Percentiles rank a stretch among this genome's conserved stretches.
phyloP scores from a whole-genome alignment of 169 alveolate genomes.

The Eimeria brunetti region DNA sequence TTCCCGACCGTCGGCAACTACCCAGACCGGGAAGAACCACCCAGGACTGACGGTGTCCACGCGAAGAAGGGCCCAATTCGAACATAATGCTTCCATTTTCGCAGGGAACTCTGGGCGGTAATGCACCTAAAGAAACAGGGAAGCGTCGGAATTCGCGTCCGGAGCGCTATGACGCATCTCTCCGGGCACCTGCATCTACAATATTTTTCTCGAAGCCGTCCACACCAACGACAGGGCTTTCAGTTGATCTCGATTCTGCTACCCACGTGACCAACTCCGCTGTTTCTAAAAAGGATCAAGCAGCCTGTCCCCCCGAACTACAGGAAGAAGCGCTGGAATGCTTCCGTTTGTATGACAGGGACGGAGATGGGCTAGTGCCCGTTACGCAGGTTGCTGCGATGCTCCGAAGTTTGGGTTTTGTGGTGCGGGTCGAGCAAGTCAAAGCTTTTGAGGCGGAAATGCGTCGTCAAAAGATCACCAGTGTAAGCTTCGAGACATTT shows the following conservation, averaged over 20 bases:
- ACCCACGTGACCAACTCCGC: background rate
- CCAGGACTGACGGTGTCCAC: background rate
- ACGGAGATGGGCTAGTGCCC: conserved; percentile 54
- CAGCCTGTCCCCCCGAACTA: background rate
- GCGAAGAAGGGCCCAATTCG: background rate
- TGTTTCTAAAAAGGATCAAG: background rate
- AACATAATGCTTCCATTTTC: conserved; percentile 42
- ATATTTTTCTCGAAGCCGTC: conserved; percentile 41
- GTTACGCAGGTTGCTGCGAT: conserved; percentile 42
- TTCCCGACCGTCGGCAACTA: background rate
- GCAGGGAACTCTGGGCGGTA: background rate
- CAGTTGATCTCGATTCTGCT: background rate
- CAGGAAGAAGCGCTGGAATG: conserved; percentile 55
- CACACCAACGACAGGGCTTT: background rate
- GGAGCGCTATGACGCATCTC: conserved; percentile 33
- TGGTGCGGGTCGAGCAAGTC: conserved; percentile 38
- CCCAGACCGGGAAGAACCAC: background rate
- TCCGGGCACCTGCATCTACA: conserved; percentile 51
- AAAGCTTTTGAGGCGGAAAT: conserved; percentile 35
- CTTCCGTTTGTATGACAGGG: conserved; percentile 61
- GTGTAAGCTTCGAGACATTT: conserved; percentile 7
- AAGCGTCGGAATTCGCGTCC: conserved; percentile 12
- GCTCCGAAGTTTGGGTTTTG: conserved; percentile 69
- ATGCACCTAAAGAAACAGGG: background rate
- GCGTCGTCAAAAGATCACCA: conserved; percentile 10